Evolutionary conservation across 2,329 filamentous ascomycete genomes (phyloP), one percentile per base, ranked within the genome.

Genomic region (Xylariomycetidae sp.): DNA sequence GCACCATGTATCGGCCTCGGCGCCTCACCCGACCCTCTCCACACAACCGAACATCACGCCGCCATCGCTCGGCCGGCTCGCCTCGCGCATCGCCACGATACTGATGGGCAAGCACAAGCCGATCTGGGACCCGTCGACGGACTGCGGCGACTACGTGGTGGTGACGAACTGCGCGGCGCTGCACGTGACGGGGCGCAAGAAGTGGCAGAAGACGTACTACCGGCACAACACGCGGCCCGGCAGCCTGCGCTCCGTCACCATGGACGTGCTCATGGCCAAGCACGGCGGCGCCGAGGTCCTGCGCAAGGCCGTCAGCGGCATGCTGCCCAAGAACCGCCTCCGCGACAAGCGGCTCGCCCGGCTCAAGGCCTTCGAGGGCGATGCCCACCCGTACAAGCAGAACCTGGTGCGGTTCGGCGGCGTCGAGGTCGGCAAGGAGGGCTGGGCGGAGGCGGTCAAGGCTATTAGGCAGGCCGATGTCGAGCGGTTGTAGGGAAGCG

Each of bases 101-200:
- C 79, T 96, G 33, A 96, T 97, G 89, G 92, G 92, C 67, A 98
- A 98, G 73, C 85, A 98, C 75, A 98, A 98, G 69, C 92, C 92
- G 15, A 95, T 92, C 62, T 98, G 81, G 69, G 87, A 97, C 66
- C 92, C 92, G 2, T 95, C 88, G 15, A 96, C 89, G 41, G 92
- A 98, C 72, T 97, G 92, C 73, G 92, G 92, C 50, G 92, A 98
- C 77, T 98, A 98, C 63, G 89, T 98, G 10, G 90, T 98, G 1
- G 89, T 92, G 32, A 87, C 87, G 23, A 82, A 88, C 61, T 97
- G 92, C 70, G 77, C 84, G 25, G 81, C 90, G 30, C 72, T 98
- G 31, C 81, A 89, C 67, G 83, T 81, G 2, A 97, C 92, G 6
- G 92, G 92, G 48, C 85, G 86, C 60, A 98, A 98, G 70, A 85